A percentile compares a stretch with the other conserved stretches of the same genome.
phyloP scores from a whole-genome alignment of 805 yeast genomes.

The Zygosaccharomyces pseudorouxii region DNA sequence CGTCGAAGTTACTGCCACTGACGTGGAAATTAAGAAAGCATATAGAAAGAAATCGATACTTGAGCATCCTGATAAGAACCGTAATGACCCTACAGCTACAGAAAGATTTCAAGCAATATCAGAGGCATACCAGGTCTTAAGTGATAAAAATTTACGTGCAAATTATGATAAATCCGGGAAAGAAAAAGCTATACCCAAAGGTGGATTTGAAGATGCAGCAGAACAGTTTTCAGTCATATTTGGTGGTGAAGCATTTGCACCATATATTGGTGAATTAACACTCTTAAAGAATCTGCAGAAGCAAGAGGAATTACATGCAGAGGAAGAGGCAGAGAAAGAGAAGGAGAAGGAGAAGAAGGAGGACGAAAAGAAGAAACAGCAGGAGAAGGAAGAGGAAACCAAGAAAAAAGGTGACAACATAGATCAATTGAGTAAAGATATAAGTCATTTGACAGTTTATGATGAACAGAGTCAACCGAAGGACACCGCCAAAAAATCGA shows the following conservation, averaged over 20 bases:
- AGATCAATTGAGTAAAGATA: conserved; percentile 5
- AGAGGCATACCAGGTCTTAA: conserved; percentile 75
- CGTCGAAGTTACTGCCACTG: conserved; percentile 53
- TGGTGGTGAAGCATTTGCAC: conserved; percentile 86
- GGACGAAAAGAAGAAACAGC: conserved; percentile 10
- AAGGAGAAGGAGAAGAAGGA: conserved; percentile 32
- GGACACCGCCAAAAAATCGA: conserved; percentile 40
- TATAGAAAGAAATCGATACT: conserved; percentile 71
- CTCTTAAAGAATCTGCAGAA: conserved; percentile 71
- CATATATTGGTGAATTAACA: conserved; percentile 84
- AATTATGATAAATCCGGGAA: conserved; percentile 74
- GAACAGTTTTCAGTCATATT: conserved; percentile 68
- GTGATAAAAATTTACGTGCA: conserved; percentile 57
- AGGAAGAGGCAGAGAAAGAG: conserved; percentile 41
- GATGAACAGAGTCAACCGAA: conserved; percentile 31
- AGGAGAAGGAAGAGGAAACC: conserved; percentile 4
- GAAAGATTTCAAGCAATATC: conserved; percentile 55
- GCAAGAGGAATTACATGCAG: conserved; percentile 47
- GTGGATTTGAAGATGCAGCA: conserved; percentile 71
- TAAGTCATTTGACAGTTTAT: conserved; percentile 9
- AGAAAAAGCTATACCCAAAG: conserved; percentile 63
- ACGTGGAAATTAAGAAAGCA: conserved; percentile 69
- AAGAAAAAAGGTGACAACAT: conserved; percentile 6
- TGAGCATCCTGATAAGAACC: conserved; percentile 80
- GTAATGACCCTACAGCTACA: conserved; percentile 70